Evolutionary conservation across 75 land plant genomes (phyloP), one percentile per base, ranked within the genome.

Genomic region (Pinus tabuliformis): DNA sequence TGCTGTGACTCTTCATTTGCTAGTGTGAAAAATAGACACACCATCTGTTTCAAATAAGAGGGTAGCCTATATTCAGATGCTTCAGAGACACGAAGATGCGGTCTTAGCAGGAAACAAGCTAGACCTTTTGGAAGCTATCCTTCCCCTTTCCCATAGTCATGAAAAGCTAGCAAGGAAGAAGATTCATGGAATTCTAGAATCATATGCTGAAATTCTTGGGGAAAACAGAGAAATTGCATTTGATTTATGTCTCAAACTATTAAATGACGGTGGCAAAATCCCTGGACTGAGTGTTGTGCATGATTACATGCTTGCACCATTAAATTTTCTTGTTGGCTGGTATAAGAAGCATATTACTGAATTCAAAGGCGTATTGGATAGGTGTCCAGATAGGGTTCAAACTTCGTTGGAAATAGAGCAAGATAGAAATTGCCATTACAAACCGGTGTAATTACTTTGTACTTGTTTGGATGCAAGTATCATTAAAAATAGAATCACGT

Each of bases 141-240:
- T 86, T 26, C 87, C 87, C 16, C 78, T 86, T 61, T 79, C 83
- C 20, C 81, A 79, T 54, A 79, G 76, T 72, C 86, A 78, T n/a
- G 77, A 56, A 49, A 74, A 62, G 21, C 28, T 83, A 17, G 78
- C 87, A 28, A 64, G 24, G 49, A 72, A 49, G 64, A 33, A 45
- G 56, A 22, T 84, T 26, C 42, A 68, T 4, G 81, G 76, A 42
- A 68, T 76, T 5, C 33, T 86, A n/a, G 73, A 76, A 39, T 58
- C 24, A 12, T 79, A 74, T 83, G 78, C 82, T 15, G 33, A 73
- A 6, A 61, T 20, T 30, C 37, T 86, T 49, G 76, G 28, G 85
- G 26, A 86, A 26, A 59, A 76, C 8, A 75, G 84, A 30, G 57
- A 30, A n/a, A 39, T 57, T 75, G 82, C 75, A 26, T 86, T 80